Evolutionary conservation across 805 yeast genomes (phyloP).

Genomic region (Brettanomyces anomalus): DNA sequence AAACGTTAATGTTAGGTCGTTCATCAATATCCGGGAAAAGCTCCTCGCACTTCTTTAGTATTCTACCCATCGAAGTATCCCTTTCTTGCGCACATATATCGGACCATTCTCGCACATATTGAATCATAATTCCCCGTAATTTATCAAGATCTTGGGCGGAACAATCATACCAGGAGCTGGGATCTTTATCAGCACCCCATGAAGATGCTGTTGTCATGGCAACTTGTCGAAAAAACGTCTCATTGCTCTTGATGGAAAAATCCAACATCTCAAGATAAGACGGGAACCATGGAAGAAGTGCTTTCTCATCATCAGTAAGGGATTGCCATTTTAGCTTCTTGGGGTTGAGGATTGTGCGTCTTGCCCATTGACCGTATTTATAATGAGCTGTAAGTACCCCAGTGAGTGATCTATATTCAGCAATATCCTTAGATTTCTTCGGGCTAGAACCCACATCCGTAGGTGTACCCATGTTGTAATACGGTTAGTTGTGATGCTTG

Average conservation of each 20-base stretch:
- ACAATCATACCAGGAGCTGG: conserved; percentile 34
- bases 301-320: conserved; percentile 32
- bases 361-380: conserved; percentile 28
- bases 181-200: conserved; percentile 38
- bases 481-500: too few relatives aligned
- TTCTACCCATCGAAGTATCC: conserved; percentile 26
- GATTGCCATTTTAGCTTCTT: conserved; percentile 25
- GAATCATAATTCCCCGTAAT: conserved; percentile 47
- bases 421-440: conserved; percentile 9
- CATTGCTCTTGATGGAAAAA: conserved; percentile 37
- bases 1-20: conserved; percentile 33
- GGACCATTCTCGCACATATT: conserved; percentile 56
- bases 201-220: conserved; percentile 34
- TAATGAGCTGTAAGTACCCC: conserved; percentile 24
- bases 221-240: conserved; percentile 32
- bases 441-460: too few relatives aligned
- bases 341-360: conserved; percentile 23
- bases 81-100: conserved; percentile 42
- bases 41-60: conserved; percentile 27
- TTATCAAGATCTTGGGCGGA: conserved; percentile 41
- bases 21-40: conserved; percentile 28
- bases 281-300: conserved; percentile 42
- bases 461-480: too few relatives aligned
- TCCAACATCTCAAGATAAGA: conserved; percentile 31
- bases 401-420: conserved; percentile 24